Conservation (phyloP, 345 rosid genomes). For the Melastoma malabathricum region DNA sequence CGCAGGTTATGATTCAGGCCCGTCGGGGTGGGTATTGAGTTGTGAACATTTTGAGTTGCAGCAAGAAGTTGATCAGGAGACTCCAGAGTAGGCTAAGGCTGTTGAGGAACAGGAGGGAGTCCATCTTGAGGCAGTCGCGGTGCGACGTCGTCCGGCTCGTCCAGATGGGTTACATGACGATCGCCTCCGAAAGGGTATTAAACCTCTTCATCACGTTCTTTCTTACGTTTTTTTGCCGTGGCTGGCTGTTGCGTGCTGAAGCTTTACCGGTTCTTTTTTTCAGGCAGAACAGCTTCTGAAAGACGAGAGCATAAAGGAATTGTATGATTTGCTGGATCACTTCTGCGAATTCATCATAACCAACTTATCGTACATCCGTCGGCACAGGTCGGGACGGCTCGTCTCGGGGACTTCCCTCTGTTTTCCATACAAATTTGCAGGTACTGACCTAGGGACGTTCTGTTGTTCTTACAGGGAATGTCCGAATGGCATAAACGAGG, state of each 20-base stretch:
- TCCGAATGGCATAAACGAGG: slow-evolving; percentile 64
- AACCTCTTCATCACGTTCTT: not conserved
- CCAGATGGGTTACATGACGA: slow-evolving; percentile 32
- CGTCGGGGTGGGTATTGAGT: not conserved
- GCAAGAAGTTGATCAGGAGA: slow-evolving; percentile 46
- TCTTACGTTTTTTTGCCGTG: no score
- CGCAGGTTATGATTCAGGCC: no score
- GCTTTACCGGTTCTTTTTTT: not conserved
- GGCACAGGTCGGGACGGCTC: slow-evolving; percentile 32
- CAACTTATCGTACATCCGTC: slow-evolving; percentile 45
- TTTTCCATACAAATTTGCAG: not conserved
- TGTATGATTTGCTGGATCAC: slow-evolving; percentile 42
- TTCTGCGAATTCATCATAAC: slow-evolving; percentile 46
- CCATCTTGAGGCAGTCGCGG: slow-evolving; percentile 51
- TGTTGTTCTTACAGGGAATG: slow-evolving; percentile 32
- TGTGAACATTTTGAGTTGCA: slow-evolving; percentile 13
- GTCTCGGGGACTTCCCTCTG: not conserved
- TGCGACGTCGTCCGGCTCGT: slow-evolving; percentile 54
- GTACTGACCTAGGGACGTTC: no score
- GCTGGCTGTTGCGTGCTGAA: not conserved
- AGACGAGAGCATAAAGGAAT: slow-evolving; percentile 30
- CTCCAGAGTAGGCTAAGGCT: slow-evolving; percentile 51
- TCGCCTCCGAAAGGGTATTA: slow-evolving; percentile 42
- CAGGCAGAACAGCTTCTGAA: slow-evolving; percentile 50
- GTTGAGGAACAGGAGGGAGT: slow-evolving; percentile 48